Evolutionary conservation across 2,329 filamentous ascomycete species (phyloP).

Genomic region (Salinomyces thailandicus): DNA sequence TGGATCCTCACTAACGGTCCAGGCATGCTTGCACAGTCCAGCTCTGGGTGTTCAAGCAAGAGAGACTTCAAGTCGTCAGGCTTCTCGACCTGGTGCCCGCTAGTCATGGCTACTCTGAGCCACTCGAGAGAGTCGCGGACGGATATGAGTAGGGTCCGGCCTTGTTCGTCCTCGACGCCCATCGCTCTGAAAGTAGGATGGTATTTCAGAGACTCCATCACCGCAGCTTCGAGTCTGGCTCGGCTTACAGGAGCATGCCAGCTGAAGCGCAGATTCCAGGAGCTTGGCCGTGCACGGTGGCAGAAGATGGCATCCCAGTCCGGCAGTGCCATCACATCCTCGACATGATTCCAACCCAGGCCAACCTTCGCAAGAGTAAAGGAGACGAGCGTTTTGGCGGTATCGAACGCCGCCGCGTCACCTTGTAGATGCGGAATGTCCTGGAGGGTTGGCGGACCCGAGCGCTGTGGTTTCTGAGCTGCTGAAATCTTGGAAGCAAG

Average conservation of each 20-base stretch:
- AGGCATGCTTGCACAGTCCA: conserved; percentile 20
- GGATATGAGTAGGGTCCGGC: conserved; percentile 20
- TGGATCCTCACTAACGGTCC: conserved; percentile 23
- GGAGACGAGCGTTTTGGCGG: conserved; percentile 16
- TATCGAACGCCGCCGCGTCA: conserved; percentile 16
- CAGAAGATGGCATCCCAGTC: conserved; percentile 26
- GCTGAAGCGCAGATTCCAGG: conserved; percentile 25
- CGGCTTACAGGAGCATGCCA: conserved; percentile 18
- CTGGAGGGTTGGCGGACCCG: conserved; percentile 19
- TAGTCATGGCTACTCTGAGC: conserved; percentile 20
- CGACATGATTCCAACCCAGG: conserved; percentile 24
- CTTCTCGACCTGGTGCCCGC: conserved; percentile 21
- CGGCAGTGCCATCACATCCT: conserved; percentile 25
- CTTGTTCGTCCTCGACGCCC: conserved; percentile 16
- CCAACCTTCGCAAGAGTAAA: conserved; percentile 16
- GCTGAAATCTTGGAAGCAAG: conserved; percentile 7
- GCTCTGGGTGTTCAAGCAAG: conserved; percentile 18
- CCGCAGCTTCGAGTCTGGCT: conserved; percentile 14
- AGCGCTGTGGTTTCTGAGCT: conserved; percentile 12
- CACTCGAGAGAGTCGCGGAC: conserved; percentile 18
- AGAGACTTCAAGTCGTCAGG: conserved; percentile 21
- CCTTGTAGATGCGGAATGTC: conserved; percentile 22
- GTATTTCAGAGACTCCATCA: conserved; percentile 20
- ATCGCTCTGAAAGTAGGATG: conserved; percentile 24
- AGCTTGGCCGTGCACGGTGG: conserved; percentile 19